Conservation (phyloP, 2,329 filamentous ascomycete species). For the Pyricularia sp. region DNA sequence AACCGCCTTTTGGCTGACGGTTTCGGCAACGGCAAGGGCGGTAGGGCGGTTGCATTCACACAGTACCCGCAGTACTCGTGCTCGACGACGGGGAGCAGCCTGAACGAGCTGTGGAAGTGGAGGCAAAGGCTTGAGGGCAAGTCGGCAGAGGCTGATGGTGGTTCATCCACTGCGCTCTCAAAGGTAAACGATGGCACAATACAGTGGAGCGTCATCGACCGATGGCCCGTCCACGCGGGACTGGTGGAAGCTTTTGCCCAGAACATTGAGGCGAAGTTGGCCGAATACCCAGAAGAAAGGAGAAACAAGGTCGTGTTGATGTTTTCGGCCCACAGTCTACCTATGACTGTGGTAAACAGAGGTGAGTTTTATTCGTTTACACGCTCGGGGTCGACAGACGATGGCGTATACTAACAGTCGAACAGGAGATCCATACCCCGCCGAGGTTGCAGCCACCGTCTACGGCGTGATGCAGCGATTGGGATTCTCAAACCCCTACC, state of each 20-base stretch:
- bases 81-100: slow-evolving; percentile 88
- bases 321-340: slow-evolving; percentile 91
- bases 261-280: slow-evolving; percentile 80
- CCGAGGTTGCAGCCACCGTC: slow-evolving; percentile 91
- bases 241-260: slow-evolving; percentile 85
- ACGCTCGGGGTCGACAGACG: slow-evolving; percentile 16
- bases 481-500: slow-evolving; percentile 81
- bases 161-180: not conserved
- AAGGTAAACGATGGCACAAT: slow-evolving; percentile 54
- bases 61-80: slow-evolving; percentile 99
- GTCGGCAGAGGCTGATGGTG: slow-evolving; percentile 37
- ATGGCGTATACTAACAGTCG: not conserved
- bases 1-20: slow-evolving; percentile 73
- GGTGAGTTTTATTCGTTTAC: slow-evolving; percentile 35
- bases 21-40: slow-evolving; percentile 82
- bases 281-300: slow-evolving; percentile 73
- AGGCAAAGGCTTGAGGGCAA: slow-evolving; percentile 79
- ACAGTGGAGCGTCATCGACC: slow-evolving; percentile 94
- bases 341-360: slow-evolving; percentile 95
- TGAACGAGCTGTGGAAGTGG: slow-evolving; percentile 99
- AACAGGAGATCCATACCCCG: slow-evolving; percentile 81
- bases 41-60: slow-evolving; percentile 90
- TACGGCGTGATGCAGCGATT: slow-evolving; percentile 93
- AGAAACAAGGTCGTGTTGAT: slow-evolving; percentile 75
- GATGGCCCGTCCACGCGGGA: slow-evolving; percentile 89